Percentiles rank a stretch among this genome's conserved stretches.
These are phyloP conservation scores for Adiantum capillusveneris DNA, from an alignment of 75 land plant genomes.

Conservation along the genomic window DNA sequence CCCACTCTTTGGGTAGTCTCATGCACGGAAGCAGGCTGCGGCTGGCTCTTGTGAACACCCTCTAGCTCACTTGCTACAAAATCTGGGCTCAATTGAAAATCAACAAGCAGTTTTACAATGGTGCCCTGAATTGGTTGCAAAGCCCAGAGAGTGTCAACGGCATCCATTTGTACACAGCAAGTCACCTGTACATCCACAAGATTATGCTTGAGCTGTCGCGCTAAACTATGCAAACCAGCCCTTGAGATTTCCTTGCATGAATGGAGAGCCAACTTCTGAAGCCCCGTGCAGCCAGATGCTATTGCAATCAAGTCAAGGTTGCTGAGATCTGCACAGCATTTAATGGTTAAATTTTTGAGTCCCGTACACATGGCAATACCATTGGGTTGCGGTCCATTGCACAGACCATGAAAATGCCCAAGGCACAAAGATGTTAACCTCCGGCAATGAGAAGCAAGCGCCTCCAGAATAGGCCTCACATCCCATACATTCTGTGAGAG, in stretches of 20 bases:
- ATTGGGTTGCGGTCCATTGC: conserved; percentile 46
- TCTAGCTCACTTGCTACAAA: conserved; percentile 6
- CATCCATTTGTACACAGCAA: conserved; percentile 49
- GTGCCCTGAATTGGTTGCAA: conserved; percentile 53
- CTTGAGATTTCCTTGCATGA: conserved; percentile 48
- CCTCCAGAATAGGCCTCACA: conserved; percentile 52
- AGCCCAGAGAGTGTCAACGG: conserved; percentile 41
- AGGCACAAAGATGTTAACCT: conserved; percentile 40
- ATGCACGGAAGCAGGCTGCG: background rate
- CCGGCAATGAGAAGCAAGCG: conserved; percentile 36
- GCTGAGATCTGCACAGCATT: conserved; percentile 52
- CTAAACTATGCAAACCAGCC: conserved; percentile 49
- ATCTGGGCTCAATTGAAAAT: conserved; percentile 53
- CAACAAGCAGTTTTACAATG: conserved; percentile 50
- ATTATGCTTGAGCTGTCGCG: conserved; percentile 30
- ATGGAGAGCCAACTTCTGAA: conserved; percentile 41
- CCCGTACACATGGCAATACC: conserved; percentile 57
- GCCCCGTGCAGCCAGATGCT: conserved; percentile 37
- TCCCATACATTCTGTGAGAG: conserved; percentile 65
- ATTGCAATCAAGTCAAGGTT: conserved; percentile 49
- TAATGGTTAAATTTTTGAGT: conserved; percentile 45
- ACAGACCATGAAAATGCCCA: conserved; percentile 68
- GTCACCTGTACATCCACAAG: conserved; percentile 60
- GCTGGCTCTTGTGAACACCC: background rate
- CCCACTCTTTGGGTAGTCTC: background rate